A percentile compares a stretch with the other conserved stretches of the same genome.
Conservation (phyloP, 2,329 filamentous ascomycete species). For the Microcera coccophila region DNA sequence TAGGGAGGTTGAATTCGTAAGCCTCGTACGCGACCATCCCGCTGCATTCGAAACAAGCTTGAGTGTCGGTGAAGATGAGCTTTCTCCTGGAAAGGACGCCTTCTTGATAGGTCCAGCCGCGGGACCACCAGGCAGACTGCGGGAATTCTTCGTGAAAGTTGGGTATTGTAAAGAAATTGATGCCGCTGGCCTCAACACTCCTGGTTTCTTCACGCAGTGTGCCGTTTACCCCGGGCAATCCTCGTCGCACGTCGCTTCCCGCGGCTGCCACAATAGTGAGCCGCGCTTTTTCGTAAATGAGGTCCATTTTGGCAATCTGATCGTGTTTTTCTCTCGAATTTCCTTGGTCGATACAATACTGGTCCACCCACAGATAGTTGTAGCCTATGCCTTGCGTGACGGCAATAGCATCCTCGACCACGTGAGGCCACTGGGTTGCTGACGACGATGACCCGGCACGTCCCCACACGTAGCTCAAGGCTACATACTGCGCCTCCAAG, state of each 20-base stretch:
- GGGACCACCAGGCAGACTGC: neutral
- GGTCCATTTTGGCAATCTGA: neutral
- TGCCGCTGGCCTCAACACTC: neutral
- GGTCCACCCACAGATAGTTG: neutral
- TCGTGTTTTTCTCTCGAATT: neutral
- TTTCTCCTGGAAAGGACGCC: neutral
- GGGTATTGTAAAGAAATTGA: no score
- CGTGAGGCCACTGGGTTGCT: neutral
- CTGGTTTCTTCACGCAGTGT: neutral
- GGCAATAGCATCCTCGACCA: neutral
- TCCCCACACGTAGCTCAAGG: neutral
- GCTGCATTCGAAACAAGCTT: neutral
- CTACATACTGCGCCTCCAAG: neutral
- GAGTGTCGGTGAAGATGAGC: neutral
- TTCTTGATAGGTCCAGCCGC: neutral
- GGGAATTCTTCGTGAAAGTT: neutral
- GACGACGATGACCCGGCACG: neutral
- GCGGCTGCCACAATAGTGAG: neutral
- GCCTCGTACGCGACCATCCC: no score
- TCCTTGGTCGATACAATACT: neutral
- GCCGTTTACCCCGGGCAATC: neutral
- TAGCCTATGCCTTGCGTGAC: neutral
- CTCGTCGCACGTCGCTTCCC: neutral
- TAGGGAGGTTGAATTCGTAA: no score
- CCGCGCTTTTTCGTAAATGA: neutral